Conservation (phyloP, 345 rosid genomes). For the Arabidopsis arenosa region DNA sequence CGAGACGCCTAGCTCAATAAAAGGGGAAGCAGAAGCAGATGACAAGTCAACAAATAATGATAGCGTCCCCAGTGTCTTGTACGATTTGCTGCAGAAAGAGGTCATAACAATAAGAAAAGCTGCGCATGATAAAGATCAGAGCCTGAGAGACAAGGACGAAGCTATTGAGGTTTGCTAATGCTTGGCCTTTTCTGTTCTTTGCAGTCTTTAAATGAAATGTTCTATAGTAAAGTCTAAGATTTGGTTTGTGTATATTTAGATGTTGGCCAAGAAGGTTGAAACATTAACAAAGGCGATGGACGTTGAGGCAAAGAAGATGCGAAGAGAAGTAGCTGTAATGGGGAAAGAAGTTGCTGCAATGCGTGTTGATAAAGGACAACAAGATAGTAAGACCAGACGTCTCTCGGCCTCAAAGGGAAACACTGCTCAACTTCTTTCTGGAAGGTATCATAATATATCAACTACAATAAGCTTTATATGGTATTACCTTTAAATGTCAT, state of each 20-base stretch:
- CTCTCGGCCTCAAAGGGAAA: conserved; percentile 61
- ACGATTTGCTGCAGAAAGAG: conserved; percentile 93
- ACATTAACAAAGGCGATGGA: conserved; percentile 99
- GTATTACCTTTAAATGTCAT: background rate
- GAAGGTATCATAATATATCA: conserved; percentile 78
- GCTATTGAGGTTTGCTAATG: conserved; percentile 73
- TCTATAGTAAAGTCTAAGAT: conserved; percentile 25
- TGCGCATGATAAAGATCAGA: conserved; percentile 92
- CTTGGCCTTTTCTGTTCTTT: conserved; percentile 41
- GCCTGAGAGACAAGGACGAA: conserved; percentile 95
- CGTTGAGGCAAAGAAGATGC: conserved; percentile 98
- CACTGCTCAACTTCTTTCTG: conserved; percentile 78
- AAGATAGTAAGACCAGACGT: conserved; percentile 78
- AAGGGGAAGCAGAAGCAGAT: conserved; percentile 54
- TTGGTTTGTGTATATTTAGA: conserved; percentile 53
- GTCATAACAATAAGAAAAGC: conserved; percentile 81
- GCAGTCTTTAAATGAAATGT: conserved; percentile 2
- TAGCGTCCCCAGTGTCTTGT: conserved; percentile 73
- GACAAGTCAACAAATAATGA: conserved; percentile 70
- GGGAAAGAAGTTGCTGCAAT: conserved; percentile 98
- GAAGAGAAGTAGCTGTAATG: conserved; percentile 98
- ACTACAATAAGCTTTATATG: conserved; percentile 8
- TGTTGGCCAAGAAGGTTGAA: conserved; percentile 96
- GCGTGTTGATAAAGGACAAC: conserved; percentile 86
- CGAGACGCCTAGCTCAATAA: conserved; percentile 46